These are phyloP conservation scores for Ceriops zippeliana DNA, from an alignment of 345 rosid genomes.

Conservation along the genomic window DNA sequence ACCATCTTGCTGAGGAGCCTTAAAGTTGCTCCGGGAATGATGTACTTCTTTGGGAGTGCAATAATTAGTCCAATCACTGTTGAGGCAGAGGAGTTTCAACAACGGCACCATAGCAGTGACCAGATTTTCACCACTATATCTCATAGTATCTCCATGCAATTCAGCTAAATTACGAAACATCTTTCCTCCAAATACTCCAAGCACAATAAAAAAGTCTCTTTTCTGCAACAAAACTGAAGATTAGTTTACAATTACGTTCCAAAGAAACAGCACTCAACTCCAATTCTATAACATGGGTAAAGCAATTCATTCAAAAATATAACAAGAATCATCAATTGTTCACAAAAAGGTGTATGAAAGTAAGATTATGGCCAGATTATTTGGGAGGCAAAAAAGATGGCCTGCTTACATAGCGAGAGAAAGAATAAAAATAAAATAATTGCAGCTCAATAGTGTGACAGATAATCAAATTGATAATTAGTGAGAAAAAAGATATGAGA, in stretches of 20 bases:
- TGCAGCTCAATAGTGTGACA: too few species aligned
- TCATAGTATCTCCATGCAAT: slow-evolving; percentile 21
- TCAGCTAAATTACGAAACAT: slow-evolving; percentile 24
- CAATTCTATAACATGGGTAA: background rate
- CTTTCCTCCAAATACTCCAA: slow-evolving; percentile 2
- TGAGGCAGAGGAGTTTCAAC: slow-evolving; percentile 69
- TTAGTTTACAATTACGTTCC: background rate
- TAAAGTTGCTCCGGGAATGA: slow-evolving; percentile 69
- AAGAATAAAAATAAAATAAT: too few species aligned
- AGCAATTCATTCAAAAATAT: background rate
- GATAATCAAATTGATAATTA: too few species aligned
- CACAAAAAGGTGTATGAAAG: too few species aligned
- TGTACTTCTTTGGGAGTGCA: slow-evolving; percentile 60
- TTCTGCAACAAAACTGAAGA: slow-evolving; percentile 14
- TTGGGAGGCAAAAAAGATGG: too few species aligned
- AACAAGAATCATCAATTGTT: background rate
- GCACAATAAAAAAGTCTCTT: background rate
- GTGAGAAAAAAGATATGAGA: background rate
- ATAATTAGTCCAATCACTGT: slow-evolving; percentile 73
- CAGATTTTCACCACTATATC: slow-evolving; percentile 37
- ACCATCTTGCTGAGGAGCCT: slow-evolving; percentile 88
- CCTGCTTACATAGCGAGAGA: too few species aligned
- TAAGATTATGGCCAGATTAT: too few species aligned
- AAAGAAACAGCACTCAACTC: background rate
- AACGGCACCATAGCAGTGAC: slow-evolving; percentile 60